Evolutionary conservation across 352 stramenopile genomes (phyloP).

Genomic region (Pythium phragmitis): DNA sequence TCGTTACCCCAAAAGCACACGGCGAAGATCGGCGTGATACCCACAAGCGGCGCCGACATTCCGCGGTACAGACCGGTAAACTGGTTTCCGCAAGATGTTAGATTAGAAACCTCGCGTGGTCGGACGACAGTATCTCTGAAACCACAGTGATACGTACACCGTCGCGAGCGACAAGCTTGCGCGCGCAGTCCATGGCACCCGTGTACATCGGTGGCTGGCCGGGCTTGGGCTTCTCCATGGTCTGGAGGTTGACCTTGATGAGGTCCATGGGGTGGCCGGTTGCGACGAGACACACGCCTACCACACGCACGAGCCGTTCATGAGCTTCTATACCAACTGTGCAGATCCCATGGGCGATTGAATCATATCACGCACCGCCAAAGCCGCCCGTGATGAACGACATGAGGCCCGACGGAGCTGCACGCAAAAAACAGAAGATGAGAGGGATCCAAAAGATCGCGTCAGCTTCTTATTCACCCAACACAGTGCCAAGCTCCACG

Average conservation of each 20-base stretch:
- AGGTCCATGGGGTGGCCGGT: slow-evolving; percentile 95
- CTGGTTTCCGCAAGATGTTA: slow-evolving; percentile 26
- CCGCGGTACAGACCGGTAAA: slow-evolving; percentile 90
- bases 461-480: not conserved
- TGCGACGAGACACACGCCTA: slow-evolving; percentile 89
- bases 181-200: slow-evolving; percentile 88
- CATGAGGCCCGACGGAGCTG: slow-evolving; percentile 86
- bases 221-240: slow-evolving; percentile 69
- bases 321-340: not conserved
- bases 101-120: no score
- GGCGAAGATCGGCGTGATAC: slow-evolving; percentile 95
- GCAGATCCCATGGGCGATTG: not conserved
- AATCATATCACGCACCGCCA: slow-evolving; percentile 55
- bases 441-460: slow-evolving; percentile 2
- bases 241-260: slow-evolving; percentile 95
- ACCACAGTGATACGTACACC: slow-evolving; percentile 55
- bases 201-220: slow-evolving; percentile 74
- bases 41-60: slow-evolving; percentile 94
- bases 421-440: not conserved
- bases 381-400: slow-evolving; percentile 94
- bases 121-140: no score
- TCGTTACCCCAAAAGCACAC: slow-evolving; percentile 98
- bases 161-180: slow-evolving; percentile 92
- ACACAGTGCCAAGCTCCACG: not conserved
- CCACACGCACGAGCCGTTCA: not conserved